Percentiles rank a stretch among this genome's conserved stretches.
These are phyloP conservation scores for Globisporangium camurandrum DNA, from an alignment of 352 stramenopile species.

Conservation along the genomic window DNA sequence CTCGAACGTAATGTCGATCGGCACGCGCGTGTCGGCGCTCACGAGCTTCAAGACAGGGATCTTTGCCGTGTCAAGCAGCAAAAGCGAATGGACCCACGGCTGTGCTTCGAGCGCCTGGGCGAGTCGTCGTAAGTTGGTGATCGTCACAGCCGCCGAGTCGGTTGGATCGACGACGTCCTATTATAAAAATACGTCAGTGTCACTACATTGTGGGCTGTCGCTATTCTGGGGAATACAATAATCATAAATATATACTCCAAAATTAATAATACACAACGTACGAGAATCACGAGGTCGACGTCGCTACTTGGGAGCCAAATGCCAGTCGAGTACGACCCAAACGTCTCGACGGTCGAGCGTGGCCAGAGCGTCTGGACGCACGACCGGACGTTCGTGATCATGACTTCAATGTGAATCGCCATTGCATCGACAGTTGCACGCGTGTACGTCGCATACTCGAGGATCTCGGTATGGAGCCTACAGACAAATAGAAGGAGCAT, in stretches of 20 bases:
- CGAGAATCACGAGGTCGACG: slow-evolving; percentile 78
- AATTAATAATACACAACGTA: too few relatives aligned
- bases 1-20: slow-evolving; percentile 84
- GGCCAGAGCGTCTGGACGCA: slow-evolving; percentile 70
- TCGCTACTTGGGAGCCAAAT: slow-evolving; percentile 85
- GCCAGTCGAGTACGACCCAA: slow-evolving; percentile 80
- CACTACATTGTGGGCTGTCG: neutral
- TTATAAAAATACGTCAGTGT: neutral
- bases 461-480: slow-evolving; percentile 71
- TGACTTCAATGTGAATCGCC: slow-evolving; percentile 78
- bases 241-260: too few relatives aligned
- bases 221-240: too few relatives aligned
- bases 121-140: slow-evolving; percentile 51
- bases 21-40: slow-evolving; percentile 64
- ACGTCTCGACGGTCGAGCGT: slow-evolving; percentile 69
- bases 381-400: slow-evolving; percentile 64
- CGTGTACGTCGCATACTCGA: slow-evolving; percentile 70
- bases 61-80: slow-evolving; percentile 77
- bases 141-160: slow-evolving; percentile 41
- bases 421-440: slow-evolving; percentile 63
- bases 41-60: slow-evolving; percentile 81
- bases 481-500: neutral
- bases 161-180: slow-evolving; percentile 58
- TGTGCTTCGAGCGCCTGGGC: slow-evolving; percentile 48
- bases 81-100: slow-evolving; percentile 73